Evolutionary conservation across 2,329 filamentous ascomycete species (phyloP).

Genomic region (Colletotrichum gloeosporioides): DNA sequence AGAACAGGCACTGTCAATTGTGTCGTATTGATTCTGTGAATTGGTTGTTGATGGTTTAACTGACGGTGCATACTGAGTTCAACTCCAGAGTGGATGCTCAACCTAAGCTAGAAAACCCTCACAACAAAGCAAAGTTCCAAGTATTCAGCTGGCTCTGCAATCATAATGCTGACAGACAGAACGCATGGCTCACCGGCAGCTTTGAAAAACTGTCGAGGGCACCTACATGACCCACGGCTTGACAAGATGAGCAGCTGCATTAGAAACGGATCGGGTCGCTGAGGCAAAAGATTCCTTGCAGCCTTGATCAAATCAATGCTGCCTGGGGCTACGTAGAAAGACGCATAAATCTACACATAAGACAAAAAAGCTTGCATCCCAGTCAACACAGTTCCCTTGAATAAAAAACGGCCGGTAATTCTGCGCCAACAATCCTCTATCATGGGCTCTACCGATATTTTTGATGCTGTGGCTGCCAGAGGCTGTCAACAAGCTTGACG

Average conservation of each 20-base stretch:
- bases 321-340: too few species aligned
- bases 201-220: neutral
- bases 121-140: neutral
- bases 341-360: too few species aligned
- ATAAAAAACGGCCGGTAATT: too few species aligned
- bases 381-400: too few species aligned
- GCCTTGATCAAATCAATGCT: neutral
- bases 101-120: neutral
- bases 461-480: neutral
- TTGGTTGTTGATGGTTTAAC: neutral
- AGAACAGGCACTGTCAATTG: too few species aligned
- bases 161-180: neutral
- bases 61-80: neutral
- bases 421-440: neutral
- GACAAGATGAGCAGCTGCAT: neutral
- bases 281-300: too few species aligned
- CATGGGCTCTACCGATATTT: accelerated
- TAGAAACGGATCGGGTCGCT: neutral
- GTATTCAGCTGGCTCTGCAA: neutral
- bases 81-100: neutral
- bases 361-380: too few species aligned
- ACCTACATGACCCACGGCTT: neutral
- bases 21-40: too few species aligned
- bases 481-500: accelerated
- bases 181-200: accelerated